Percentiles rank a stretch among this genome's conserved stretches.
Conservation (phyloP, 2,329 filamentous ascomycete genomes). For the Colletotrichum tofieldiae region DNA sequence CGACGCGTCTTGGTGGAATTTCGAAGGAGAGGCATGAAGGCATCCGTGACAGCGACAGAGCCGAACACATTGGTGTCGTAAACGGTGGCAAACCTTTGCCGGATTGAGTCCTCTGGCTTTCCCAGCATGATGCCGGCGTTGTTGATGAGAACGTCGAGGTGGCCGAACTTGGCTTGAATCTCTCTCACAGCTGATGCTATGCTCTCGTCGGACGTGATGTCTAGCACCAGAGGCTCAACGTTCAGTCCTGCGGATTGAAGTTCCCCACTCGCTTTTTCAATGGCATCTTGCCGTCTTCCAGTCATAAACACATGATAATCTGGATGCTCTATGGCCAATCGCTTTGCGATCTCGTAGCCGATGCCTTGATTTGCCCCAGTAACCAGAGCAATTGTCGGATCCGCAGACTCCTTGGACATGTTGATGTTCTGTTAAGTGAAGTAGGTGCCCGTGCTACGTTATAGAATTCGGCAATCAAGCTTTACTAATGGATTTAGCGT, state of each 20-base stretch:
- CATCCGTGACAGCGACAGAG: slow-evolving; percentile 66
- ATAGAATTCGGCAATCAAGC: not conserved
- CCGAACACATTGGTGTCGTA: slow-evolving; percentile 75
- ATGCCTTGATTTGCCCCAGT: slow-evolving; percentile 42
- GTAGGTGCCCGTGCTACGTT: no score
- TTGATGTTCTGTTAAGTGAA: not conserved
- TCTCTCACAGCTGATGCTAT: slow-evolving; percentile 53
- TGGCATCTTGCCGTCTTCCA: slow-evolving; percentile 29
- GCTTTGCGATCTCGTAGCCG: slow-evolving; percentile 37
- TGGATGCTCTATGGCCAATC: slow-evolving; percentile 20
- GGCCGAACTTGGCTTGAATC: slow-evolving; percentile 64
- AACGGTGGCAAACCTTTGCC: slow-evolving; percentile 65
- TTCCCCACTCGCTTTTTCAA: slow-evolving; percentile 24
- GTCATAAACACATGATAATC: slow-evolving; percentile 33
- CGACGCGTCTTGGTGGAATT: slow-evolving; percentile 23
- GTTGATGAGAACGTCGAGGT: slow-evolving; percentile 73
- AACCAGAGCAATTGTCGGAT: slow-evolving; percentile 25
- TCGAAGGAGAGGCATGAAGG: slow-evolving; percentile 54
- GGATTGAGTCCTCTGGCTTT: slow-evolving; percentile 66
- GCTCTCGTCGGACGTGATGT: slow-evolving; percentile 67
- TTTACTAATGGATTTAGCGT: not conserved
- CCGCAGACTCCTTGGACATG: slow-evolving; percentile 15
- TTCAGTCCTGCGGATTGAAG: slow-evolving; percentile 21
- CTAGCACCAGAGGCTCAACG: slow-evolving; percentile 59
- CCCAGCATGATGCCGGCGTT: slow-evolving; percentile 73